Percentiles rank a stretch among this genome's conserved stretches.
phyloP scores from a whole-genome alignment of 352 stramenopile species.

The Salisapilia sapeloensis region DNA sequence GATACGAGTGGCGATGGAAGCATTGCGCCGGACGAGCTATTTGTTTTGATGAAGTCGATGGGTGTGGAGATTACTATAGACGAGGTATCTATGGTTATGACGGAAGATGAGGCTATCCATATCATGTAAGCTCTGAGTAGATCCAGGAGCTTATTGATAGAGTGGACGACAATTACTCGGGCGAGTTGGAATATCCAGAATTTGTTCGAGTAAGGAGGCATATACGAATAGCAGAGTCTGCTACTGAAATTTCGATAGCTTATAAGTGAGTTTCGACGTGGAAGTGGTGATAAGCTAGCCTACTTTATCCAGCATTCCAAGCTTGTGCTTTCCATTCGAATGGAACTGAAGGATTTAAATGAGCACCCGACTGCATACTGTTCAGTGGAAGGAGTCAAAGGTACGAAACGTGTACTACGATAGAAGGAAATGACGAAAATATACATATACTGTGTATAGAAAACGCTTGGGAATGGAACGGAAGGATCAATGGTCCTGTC shows the following conservation, averaged over 20 bases:
- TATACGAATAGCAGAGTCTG: background rate
- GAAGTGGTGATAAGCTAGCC: constrained; percentile 36
- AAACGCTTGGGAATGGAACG: constrained; percentile 32
- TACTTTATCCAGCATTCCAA: constrained; percentile 52
- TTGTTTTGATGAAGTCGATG: constrained; percentile 48
- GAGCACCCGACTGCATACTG: constrained; percentile 11
- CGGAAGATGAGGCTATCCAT: no score
- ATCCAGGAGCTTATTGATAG: constrained; percentile 47
- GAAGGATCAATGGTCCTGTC: constrained; percentile 11
- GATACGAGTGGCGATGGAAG: constrained; percentile 44
- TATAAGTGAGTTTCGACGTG: constrained; percentile 38
- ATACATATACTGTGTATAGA: constrained; percentile 7
- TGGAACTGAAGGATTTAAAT: constrained; percentile 17
- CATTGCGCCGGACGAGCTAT: constrained; percentile 31
- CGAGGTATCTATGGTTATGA: constrained; percentile 12
- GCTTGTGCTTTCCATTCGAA: constrained; percentile 25
- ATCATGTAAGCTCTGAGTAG: no score
- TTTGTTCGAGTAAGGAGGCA: constrained; percentile 27
- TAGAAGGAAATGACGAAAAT: constrained; percentile 1
- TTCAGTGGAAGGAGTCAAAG: constrained; percentile 17
- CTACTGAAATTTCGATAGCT: constrained; percentile 11
- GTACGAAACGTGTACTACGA: no score
- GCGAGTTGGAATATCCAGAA: constrained; percentile 44
- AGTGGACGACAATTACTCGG: constrained; percentile 51
- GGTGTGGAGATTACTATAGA: constrained; percentile 20